These are phyloP conservation scores for Penicillium decumbens DNA, from an alignment of 2,329 filamentous ascomycete species.

Conservation along the genomic window DNA sequence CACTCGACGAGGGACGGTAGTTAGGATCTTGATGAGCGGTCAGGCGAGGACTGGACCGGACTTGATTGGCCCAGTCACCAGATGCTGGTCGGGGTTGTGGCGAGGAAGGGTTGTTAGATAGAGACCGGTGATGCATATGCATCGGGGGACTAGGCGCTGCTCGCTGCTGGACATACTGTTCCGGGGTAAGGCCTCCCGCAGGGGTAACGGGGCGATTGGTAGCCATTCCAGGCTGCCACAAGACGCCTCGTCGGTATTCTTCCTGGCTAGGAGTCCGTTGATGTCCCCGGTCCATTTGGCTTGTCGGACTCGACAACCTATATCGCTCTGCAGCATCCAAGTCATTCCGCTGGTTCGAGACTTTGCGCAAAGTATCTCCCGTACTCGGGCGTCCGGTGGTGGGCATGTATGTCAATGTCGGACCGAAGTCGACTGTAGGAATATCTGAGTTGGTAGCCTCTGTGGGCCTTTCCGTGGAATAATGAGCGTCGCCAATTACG, in stretches of 20 bases:
- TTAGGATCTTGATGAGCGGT: slow-evolving; percentile 21
- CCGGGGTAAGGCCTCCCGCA: slow-evolving; percentile 61
- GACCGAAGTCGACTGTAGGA: slow-evolving; percentile 78
- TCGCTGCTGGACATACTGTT: slow-evolving; percentile 79
- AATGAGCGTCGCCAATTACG: slow-evolving; percentile 47
- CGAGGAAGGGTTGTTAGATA: slow-evolving; percentile 48
- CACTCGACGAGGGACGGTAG: slow-evolving; percentile 50
- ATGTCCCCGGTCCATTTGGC: slow-evolving; percentile 31
- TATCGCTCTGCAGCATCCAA: slow-evolving; percentile 34
- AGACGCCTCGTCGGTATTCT: slow-evolving; percentile 60
- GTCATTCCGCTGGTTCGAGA: slow-evolving; percentile 30
- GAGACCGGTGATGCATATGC: slow-evolving; percentile 59
- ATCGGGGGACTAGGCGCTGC: slow-evolving; percentile 55
- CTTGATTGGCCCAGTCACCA: slow-evolving; percentile 38
- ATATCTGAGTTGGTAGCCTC: slow-evolving; percentile 51
- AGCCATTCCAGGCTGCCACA: slow-evolving; percentile 72
- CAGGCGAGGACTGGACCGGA: slow-evolving; percentile 34
- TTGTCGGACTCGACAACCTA: slow-evolving; percentile 18
- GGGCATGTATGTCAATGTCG: slow-evolving; percentile 66
- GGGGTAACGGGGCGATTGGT: slow-evolving; percentile 46
- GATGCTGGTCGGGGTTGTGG: slow-evolving; percentile 30
- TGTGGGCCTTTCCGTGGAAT: slow-evolving; percentile 34
- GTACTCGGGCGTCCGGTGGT: slow-evolving; percentile 53
- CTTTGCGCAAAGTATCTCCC: slow-evolving; percentile 48
- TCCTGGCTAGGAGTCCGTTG: slow-evolving; percentile 43